Percentiles rank a stretch among this genome's conserved stretches.
Conservation (phyloP, 1,284 basidiomycete genomes). For the Microbotryum saponariae region DNA sequence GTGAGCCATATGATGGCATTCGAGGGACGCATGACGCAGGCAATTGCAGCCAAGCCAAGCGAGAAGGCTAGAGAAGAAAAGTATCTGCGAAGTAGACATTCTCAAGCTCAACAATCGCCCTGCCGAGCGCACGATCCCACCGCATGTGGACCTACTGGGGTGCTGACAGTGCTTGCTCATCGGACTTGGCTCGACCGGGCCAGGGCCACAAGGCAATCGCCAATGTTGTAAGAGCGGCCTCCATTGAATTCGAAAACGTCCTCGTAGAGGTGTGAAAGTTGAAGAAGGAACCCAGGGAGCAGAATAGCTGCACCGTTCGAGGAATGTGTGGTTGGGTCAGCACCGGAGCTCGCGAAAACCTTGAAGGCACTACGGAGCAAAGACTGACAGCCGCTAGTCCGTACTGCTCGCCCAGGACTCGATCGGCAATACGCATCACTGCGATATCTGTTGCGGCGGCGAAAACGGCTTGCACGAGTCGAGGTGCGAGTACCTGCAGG, state of each 20-base stretch:
- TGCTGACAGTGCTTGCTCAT: constrained; percentile 2
- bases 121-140: no score
- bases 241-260: constrained; percentile 86
- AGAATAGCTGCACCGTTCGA: constrained; percentile 53
- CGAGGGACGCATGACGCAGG: constrained; percentile 76
- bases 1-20: constrained; percentile 78
- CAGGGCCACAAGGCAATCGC: constrained; percentile 69
- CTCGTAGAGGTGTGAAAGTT: constrained; percentile 74
- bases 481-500: constrained; percentile 52
- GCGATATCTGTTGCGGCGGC: constrained; percentile 74
- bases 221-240: constrained; percentile 72
- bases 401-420: constrained; percentile 55
- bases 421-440: constrained; percentile 56
- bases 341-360: background rate
- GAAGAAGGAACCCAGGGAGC: constrained; percentile 81
- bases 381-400: constrained; percentile 57
- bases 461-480: constrained; percentile 67
- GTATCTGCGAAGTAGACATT: no score
- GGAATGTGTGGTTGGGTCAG: constrained; percentile 1
- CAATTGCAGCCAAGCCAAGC: constrained; percentile 58
- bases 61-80: constrained; percentile 38
- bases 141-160: background rate
- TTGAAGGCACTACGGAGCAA: background rate
- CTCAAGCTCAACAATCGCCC: no score
- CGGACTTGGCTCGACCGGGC: background rate